Evolutionary conservation across 495 filamentous ascomycete species (phyloP).

Genomic region (Cetradonia linearis): DNA sequence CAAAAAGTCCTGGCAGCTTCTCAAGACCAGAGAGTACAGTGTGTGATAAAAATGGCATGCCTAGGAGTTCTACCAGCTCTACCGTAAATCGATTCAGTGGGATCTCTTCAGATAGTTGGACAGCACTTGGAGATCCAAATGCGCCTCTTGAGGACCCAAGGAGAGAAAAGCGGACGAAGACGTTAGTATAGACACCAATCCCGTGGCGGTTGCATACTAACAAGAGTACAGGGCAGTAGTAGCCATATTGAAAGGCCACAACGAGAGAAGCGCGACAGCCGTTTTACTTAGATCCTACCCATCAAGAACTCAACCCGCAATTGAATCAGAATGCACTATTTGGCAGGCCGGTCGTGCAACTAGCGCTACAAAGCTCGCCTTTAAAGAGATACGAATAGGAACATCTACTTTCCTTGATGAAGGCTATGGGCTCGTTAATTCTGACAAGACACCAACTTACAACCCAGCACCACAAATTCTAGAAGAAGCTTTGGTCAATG

Average conservation of each 20-base stretch:
- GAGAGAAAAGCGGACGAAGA: slow-evolving; percentile 66
- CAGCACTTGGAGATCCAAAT: slow-evolving; percentile 48
- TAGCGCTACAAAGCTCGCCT: slow-evolving; percentile 78
- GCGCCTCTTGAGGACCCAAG: slow-evolving; percentile 34
- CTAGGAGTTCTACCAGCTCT: slow-evolving; percentile 21
- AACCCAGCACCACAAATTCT: slow-evolving; percentile 79
- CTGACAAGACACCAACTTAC: slow-evolving; percentile 45
- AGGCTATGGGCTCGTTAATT: slow-evolving; percentile 48
- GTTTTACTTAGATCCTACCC: slow-evolving; percentile 85
- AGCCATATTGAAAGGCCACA: slow-evolving; percentile 72
- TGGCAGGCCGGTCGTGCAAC: slow-evolving; percentile 98
- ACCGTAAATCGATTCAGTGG: slow-evolving; percentile 32
- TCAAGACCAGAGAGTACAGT: slow-evolving; percentile 21
- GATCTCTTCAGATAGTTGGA: slow-evolving; percentile 29
- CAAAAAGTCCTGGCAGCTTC: slow-evolving; percentile 24
- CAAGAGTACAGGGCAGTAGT: slow-evolving; percentile 60
- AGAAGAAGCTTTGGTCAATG: slow-evolving; percentile 82
- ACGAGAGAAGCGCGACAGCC: slow-evolving; percentile 50
- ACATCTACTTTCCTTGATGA: slow-evolving; percentile 92
- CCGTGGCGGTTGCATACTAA: slow-evolving; percentile 26
- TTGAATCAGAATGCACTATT: slow-evolving; percentile 82
- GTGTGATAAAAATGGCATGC: slow-evolving; percentile 24
- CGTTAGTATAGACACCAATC: slow-evolving; percentile 47
- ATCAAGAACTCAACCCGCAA: slow-evolving; percentile 78
- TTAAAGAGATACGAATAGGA: slow-evolving; percentile 90